Conservation (phyloP, 345 rosid genomes). For the Kandelia obovata region DNA sequence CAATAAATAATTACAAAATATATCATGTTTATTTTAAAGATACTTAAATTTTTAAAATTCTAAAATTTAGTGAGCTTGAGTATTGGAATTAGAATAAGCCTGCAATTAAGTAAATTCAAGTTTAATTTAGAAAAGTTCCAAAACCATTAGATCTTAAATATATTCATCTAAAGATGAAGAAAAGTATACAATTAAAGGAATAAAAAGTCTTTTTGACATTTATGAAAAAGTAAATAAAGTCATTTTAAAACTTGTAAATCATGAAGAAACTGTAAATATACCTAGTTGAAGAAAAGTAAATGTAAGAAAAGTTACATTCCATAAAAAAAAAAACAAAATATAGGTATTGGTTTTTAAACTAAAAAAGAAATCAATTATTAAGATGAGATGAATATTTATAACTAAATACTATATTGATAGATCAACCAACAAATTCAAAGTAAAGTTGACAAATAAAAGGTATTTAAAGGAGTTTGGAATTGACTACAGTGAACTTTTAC, state of each 20-base stretch:
- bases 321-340: neutral
- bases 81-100: too few species aligned
- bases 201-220: neutral
- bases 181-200: neutral
- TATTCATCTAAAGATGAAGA: too few species aligned
- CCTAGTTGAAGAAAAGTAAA: neutral
- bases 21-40: too few species aligned
- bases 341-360: neutral
- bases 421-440: neutral
- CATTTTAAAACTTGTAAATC: neutral
- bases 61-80: too few species aligned
- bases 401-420: neutral
- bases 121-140: too few species aligned
- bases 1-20: too few species aligned
- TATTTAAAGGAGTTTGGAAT: neutral
- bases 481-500: neutral
- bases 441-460: neutral
- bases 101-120: too few species aligned
- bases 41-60: too few species aligned
- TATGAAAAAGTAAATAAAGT: neutral
- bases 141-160: too few species aligned
- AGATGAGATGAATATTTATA: too few species aligned
- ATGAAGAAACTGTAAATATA: neutral
- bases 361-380: too few species aligned
- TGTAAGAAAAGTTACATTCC: neutral